phyloP scores from a whole-genome alignment of 1,284 basidiomycete genomes.

The Jaminaea rosea region DNA sequence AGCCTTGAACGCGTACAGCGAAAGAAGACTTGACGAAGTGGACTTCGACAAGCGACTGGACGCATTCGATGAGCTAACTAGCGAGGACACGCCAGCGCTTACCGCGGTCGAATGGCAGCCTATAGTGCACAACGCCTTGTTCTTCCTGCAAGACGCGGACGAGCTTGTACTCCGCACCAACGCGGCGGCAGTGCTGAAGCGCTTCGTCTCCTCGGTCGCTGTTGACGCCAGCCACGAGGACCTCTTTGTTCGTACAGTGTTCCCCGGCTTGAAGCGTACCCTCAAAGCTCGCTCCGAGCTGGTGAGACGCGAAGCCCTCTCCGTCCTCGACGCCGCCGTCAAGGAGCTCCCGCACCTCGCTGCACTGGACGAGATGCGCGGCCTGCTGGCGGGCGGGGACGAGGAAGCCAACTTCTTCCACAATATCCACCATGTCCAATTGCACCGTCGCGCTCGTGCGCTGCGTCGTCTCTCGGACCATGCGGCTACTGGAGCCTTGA shows the following conservation, averaged over 20 bases:
- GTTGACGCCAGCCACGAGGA: neutral
- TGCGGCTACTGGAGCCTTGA: conserved; percentile 62
- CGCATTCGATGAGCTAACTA: conserved; percentile 71
- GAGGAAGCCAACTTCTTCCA: conserved; percentile 94
- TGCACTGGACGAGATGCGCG: conserved; percentile 66
- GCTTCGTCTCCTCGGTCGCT: conserved; percentile 65
- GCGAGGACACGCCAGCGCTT: conserved; percentile 49
- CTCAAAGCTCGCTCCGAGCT: conserved; percentile 73
- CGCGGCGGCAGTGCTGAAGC: conserved; percentile 66
- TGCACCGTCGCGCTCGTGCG: conserved; percentile 80
- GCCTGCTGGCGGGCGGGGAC: conserved; percentile 78
- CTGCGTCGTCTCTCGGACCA: conserved; percentile 75
- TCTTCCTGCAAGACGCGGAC: conserved; percentile 78
- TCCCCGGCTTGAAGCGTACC: conserved; percentile 72
- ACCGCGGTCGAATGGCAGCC: conserved; percentile 67
- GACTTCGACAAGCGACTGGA: conserved; percentile 79
- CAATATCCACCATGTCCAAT: conserved; percentile 89
- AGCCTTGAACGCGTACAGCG: conserved; percentile 73
- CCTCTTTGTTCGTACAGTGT: conserved; percentile 61
- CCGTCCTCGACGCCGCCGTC: conserved; percentile 70
- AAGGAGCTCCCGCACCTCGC: conserved; percentile 52
- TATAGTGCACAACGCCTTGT: conserved; percentile 71
- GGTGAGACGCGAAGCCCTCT: conserved; percentile 76
- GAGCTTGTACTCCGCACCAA: conserved; percentile 81
- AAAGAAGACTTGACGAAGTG: conserved; percentile 74